Evolutionary conservation across 202 grass and related monocot species (phyloP).

Genomic region (Schoenoplectus triqueter): DNA sequence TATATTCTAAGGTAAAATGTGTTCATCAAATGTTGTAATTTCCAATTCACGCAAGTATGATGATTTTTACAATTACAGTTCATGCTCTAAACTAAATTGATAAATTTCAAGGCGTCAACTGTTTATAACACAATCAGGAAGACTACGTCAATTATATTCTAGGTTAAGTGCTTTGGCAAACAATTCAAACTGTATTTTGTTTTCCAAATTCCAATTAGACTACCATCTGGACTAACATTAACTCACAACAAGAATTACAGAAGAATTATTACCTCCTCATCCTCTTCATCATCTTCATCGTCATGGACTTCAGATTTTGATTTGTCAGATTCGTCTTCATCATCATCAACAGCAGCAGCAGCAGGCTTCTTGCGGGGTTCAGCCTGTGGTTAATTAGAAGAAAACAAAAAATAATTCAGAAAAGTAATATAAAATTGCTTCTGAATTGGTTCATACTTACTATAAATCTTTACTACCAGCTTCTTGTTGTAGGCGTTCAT

Average conservation of each 20-base stretch:
- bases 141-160: not conserved
- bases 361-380: constrained; percentile 60
- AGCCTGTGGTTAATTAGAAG: constrained; percentile 49
- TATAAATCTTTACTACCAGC: constrained; percentile 43
- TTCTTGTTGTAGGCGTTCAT: constrained; percentile 87
- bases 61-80: not conserved
- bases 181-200: not conserved
- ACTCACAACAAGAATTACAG: not conserved
- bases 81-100: not conserved
- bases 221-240: not conserved
- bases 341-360: constrained; percentile 42
- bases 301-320: constrained; percentile 90
- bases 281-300: constrained; percentile 68
- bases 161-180: not conserved
- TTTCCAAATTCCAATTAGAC: not conserved
- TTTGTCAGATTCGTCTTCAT: constrained; percentile 88
- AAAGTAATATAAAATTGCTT: not conserved
- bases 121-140: not conserved
- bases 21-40: too few species aligned
- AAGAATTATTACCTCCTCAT: constrained; percentile 61
- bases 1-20: not conserved
- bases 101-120: too few species aligned
- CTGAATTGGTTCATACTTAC: not conserved
- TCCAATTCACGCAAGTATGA: too few species aligned
- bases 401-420: not conserved